Evolutionary conservation across 2,329 filamentous ascomycete genomes (phyloP).

Genomic region (Diaporthe aspalathi): DNA sequence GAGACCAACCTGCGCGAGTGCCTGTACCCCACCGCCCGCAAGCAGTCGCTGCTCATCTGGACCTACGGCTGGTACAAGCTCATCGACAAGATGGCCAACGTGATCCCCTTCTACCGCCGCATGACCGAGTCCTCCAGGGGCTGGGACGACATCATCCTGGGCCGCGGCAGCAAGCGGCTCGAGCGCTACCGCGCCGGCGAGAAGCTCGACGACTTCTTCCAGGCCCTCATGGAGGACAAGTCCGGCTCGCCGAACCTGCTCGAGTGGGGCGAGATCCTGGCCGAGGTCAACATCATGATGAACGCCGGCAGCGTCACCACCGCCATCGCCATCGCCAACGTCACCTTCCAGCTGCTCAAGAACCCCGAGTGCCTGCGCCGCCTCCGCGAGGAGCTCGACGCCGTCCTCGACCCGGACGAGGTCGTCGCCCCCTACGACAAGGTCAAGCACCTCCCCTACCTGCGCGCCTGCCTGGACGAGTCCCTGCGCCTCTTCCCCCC

Average conservation of each 20-base stretch:
- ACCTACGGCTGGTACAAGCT: conserved; percentile 62
- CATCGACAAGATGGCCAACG: conserved; percentile 58
- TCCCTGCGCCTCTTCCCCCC: conserved; percentile 56
- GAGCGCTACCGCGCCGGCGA: conserved; percentile 62
- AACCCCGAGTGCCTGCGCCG: conserved; percentile 55
- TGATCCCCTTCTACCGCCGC: conserved; percentile 57
- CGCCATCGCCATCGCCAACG: conserved; percentile 54
- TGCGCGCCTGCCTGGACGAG: conserved; percentile 58
- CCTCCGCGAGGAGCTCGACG: conserved; percentile 59
- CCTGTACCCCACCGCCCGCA: conserved; percentile 61
- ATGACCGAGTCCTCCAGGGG: conserved; percentile 54
- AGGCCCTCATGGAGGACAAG: conserved; percentile 63
- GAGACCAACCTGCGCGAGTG: conserved; percentile 60
- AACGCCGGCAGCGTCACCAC: conserved; percentile 64
- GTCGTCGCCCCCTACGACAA: conserved; percentile 54
- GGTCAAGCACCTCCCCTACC: conserved; percentile 52
- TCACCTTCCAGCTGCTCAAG: conserved; percentile 63
- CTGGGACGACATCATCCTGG: conserved; percentile 61
- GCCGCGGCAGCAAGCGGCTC: conserved; percentile 56
- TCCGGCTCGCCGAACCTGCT: conserved; percentile 55
- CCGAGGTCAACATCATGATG: conserved; percentile 65
- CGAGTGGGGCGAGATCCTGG: conserved; percentile 68
- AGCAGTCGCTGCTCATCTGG: conserved; percentile 63
- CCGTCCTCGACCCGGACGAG: conserved; percentile 55
- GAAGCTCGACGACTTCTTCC: conserved; percentile 69